Evolutionary conservation across 257 asterid genomes (phyloP).

Genomic region (Echium plantagineum): DNA sequence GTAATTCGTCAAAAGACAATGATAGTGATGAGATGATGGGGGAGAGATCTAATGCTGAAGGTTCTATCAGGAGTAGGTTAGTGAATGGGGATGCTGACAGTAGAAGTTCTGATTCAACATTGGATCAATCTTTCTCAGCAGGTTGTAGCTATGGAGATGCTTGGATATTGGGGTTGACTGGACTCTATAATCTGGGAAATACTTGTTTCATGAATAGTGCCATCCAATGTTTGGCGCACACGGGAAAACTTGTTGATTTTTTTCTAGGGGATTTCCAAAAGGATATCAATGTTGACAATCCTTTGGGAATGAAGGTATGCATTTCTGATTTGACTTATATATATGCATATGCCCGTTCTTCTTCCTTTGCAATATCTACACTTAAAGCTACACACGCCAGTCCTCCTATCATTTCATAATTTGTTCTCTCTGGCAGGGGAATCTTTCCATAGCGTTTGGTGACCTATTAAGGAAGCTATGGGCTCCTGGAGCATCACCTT

Average conservation of each 20-base stretch:
- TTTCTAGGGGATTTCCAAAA: slow-evolving; percentile 57
- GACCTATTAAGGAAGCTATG: slow-evolving; percentile 57
- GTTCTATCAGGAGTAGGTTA: slow-evolving; percentile 23
- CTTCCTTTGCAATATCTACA: slow-evolving; percentile 1
- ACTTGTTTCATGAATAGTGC: slow-evolving; percentile 30
- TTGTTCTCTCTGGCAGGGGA: slow-evolving; percentile 35
- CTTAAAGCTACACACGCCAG: slow-evolving; percentile 2
- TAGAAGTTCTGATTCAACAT: slow-evolving; percentile 18
- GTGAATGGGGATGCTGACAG: slow-evolving; percentile 32
- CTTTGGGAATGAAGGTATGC: slow-evolving; percentile 56
- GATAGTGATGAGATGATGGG: slow-evolving; percentile 24
- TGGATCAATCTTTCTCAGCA: slow-evolving; percentile 12
- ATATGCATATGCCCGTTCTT: neutral
- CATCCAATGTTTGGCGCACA: slow-evolving; percentile 21
- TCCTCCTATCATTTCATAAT: slow-evolving; percentile 8
- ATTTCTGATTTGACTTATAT: neutral
- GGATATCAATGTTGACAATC: slow-evolving; percentile 55
- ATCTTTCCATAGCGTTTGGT: slow-evolving; percentile 65
- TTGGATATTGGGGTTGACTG: slow-evolving; percentile 37
- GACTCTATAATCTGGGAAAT: slow-evolving; percentile 27
- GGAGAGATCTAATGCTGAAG: slow-evolving; percentile 20
- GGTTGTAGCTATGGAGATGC: slow-evolving; percentile 19
- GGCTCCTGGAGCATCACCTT: slow-evolving; percentile 43
- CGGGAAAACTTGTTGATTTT: slow-evolving; percentile 58
- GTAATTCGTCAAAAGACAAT: slow-evolving; percentile 26